A percentile compares a stretch with the other conserved stretches of the same genome.
phyloP scores from a whole-genome alignment of 1,139 yeast genomes.

The Taphrina sp. region DNA sequence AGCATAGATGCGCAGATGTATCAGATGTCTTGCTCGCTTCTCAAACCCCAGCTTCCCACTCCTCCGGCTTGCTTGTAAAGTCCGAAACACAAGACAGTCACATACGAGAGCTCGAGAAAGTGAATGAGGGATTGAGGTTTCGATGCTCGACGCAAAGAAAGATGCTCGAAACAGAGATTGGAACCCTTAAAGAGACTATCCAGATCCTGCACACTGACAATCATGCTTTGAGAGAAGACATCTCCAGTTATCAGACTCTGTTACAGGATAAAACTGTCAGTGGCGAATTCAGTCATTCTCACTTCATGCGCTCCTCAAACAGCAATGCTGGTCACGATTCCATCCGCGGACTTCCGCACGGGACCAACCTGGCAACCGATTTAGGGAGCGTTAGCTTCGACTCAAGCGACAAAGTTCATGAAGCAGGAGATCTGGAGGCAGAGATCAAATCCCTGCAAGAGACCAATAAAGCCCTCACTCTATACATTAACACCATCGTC shows the following conservation, averaged over 20 bases:
- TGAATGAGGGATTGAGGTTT: too few relatives aligned
- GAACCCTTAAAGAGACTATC: too few relatives aligned
- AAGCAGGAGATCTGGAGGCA: constrained; percentile 17
- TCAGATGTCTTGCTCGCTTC: too few relatives aligned
- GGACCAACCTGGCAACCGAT: constrained; percentile 17
- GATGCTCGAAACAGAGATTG: too few relatives aligned
- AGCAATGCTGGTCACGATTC: constrained; percentile 9
- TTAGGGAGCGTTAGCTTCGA: neutral
- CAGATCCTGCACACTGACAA: too few relatives aligned
- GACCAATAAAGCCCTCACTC: constrained; percentile 19
- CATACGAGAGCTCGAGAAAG: too few relatives aligned
- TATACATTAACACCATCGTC: constrained; percentile 25
- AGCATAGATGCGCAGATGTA: too few relatives aligned
- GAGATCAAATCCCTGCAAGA: constrained; percentile 20
- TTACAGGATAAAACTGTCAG: constrained; percentile 19
- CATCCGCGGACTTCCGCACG: constrained; percentile 18
- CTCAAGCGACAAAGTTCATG: neutral
- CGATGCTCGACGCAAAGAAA: too few relatives aligned
- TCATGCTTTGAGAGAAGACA: constrained; percentile 10
- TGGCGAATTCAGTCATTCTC: constrained; percentile 23
- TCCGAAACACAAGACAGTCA: too few relatives aligned
- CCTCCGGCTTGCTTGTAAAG: too few relatives aligned
- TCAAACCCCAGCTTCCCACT: too few relatives aligned
- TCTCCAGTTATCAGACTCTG: constrained; percentile 23
- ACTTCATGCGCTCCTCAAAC: constrained; percentile 19